phyloP scores from a whole-genome alignment of 768 basidiomycete genomes.

The Boletellus ananiceps region DNA sequence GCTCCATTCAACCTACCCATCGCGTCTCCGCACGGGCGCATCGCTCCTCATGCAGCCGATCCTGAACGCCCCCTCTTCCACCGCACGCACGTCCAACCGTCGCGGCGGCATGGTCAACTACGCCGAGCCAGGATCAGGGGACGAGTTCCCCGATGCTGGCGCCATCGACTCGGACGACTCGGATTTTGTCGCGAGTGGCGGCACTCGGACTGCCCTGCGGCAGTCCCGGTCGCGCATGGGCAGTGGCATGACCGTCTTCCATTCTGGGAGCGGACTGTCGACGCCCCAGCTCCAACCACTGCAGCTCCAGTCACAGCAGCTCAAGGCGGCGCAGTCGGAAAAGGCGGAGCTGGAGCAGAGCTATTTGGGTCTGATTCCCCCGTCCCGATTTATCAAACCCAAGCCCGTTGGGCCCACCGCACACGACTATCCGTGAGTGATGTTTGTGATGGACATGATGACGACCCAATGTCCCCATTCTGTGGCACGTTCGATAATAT shows the following conservation, averaged over 20 bases:
- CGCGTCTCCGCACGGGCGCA: slow-evolving; percentile 85
- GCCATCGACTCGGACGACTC: slow-evolving; percentile 83
- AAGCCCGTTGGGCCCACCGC: slow-evolving; percentile 52
- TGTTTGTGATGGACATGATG: slow-evolving; percentile 5
- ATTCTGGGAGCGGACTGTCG: slow-evolving; percentile 42
- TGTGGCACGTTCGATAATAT: slow-evolving; percentile 16
- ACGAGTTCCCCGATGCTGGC: slow-evolving; percentile 77
- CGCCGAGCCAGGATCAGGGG: slow-evolving; percentile 78
- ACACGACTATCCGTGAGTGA: slow-evolving; percentile 73
- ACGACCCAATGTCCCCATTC: slow-evolving; percentile 7
- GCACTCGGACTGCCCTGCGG: slow-evolving; percentile 54
- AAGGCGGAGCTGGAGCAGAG: slow-evolving; percentile 77
- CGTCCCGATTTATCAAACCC: slow-evolving; percentile 68
- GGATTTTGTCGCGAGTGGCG: slow-evolving; percentile 67
- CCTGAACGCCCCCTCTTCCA: slow-evolving; percentile 38
- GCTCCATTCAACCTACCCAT: slow-evolving; percentile 75
- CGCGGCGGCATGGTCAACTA: slow-evolving; percentile 79
- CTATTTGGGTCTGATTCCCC: slow-evolving; percentile 84
- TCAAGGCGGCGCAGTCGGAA: slow-evolving; percentile 29
- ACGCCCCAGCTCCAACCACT: slow-evolving; percentile 30
- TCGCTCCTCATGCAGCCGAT: slow-evolving; percentile 91
- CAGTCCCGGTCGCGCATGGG: slow-evolving; percentile 41
- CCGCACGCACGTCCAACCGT: slow-evolving; percentile 47
- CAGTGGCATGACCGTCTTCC: slow-evolving; percentile 53
- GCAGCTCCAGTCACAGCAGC: slow-evolving; percentile 15